A percentile compares a stretch with the other conserved stretches of the same genome.
phyloP scores from a whole-genome alignment of 805 yeast species.

The Yamadazyma scolyti region DNA sequence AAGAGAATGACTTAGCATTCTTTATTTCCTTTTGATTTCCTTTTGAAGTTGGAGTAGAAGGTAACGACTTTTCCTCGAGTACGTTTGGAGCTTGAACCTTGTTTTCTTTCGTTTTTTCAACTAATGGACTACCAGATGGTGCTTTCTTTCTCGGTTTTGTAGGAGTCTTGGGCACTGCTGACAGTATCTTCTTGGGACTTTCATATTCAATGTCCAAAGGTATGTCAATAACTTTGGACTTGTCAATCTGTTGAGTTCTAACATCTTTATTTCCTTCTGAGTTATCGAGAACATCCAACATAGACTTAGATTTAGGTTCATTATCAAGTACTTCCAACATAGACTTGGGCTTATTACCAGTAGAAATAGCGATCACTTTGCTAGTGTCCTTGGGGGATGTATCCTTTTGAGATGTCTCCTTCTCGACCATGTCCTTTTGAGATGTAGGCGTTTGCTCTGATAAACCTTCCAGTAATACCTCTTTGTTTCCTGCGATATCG shows the following conservation, averaged over 20 bases:
- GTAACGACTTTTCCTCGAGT: conserved; percentile 7
- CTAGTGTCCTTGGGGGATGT: neutral
- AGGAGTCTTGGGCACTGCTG: neutral
- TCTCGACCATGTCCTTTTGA: neutral
- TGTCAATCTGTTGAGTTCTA: neutral
- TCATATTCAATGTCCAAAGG: conserved; percentile 8
- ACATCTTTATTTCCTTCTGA: neutral
- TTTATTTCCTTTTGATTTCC: conserved; percentile 2
- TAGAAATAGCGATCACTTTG: neutral
- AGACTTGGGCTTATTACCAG: conserved; percentile 3
- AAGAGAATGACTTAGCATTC: conserved; percentile 3
- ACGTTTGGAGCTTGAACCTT: neutral
- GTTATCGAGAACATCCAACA: conserved; percentile 1
- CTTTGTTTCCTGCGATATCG: too few species aligned
- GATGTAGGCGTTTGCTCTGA: too few species aligned
- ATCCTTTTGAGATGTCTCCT: neutral
- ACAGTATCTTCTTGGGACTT: conserved; percentile 2
- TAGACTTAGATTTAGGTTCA: conserved; percentile 4
- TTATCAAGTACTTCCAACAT: conserved; percentile 1
- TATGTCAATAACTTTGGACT: conserved; percentile 6
- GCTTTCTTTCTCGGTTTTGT: conserved; percentile 7
- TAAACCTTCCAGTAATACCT: too few species aligned
- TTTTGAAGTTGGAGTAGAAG: conserved; percentile 8
- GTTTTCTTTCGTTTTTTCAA: neutral
- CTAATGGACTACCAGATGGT: conserved; percentile 9